These are phyloP conservation scores for Limnanthes douglasii DNA, from an alignment of 345 rosid genomes.

Conservation along the genomic window DNA sequence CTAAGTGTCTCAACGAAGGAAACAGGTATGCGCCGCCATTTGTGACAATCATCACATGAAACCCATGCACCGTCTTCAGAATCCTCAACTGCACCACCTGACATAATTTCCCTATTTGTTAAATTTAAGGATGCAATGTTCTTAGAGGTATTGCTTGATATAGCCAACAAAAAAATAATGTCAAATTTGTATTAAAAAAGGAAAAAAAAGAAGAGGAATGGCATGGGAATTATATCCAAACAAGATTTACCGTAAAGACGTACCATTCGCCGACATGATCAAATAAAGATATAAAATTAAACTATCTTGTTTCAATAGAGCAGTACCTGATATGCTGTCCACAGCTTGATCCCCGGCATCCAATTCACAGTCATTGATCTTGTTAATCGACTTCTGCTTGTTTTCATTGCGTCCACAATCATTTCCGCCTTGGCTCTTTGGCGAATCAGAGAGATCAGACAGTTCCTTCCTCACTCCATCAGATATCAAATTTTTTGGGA, in stretches of 20 bases:
- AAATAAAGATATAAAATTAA: no score
- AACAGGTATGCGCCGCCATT: constrained; percentile 92
- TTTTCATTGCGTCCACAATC: constrained; percentile 18
- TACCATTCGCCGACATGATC: no score
- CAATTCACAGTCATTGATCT: constrained; percentile 22
- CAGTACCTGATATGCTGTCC: constrained; percentile 32
- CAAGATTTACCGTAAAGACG: no score
- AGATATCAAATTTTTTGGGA: constrained; percentile 26
- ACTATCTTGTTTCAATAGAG: no score
- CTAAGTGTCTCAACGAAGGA: constrained; percentile 48
- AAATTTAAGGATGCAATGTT: constrained; percentile 14
- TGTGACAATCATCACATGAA: constrained; percentile 79
- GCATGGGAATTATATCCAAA: not conserved
- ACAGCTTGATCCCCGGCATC: constrained; percentile 16
- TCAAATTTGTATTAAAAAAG: constrained; percentile 4
- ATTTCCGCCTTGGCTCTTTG: constrained; percentile 25
- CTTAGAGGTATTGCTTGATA: constrained; percentile 12
- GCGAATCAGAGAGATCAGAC: constrained; percentile 28
- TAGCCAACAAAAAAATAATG: no score
- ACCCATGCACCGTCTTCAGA: constrained; percentile 76
- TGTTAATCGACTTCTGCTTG: constrained; percentile 16
- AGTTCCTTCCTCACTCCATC: constrained; percentile 23
- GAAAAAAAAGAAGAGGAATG: constrained; percentile 4
- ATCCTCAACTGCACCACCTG: constrained; percentile 23
- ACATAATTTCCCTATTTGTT: constrained; percentile 21